Base-by-base conservation (phyloP, 139 green algal species). In the Micromonas pusilla region DNA sequence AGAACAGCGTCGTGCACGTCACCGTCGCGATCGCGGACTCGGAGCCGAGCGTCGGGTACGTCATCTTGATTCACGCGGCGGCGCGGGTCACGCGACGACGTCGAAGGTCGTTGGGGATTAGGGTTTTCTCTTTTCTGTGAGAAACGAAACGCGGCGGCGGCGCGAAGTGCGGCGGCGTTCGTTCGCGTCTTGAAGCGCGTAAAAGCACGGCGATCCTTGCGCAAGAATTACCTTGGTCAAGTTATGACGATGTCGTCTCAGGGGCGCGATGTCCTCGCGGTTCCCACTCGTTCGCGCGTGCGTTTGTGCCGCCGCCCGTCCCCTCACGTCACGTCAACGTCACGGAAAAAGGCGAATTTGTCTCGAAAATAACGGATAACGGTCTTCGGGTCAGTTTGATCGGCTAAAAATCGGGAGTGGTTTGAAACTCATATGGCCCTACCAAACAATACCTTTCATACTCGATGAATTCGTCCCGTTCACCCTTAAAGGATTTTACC, bases 221-320 rank as follows among this genome's bases (percentile, higher is more conserved):
- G 60, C 60, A 67, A 67, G 60, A 34, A 67, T 67, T 67, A 67
- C 60, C 60, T 67, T n/a, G 60, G 32, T 67, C 60, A 67, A 67
- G 60, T 67, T 67, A 23, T n/a, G 20, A 67, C 60, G 60, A 67
- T 67, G 13, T 19, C 32, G 13, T n/a, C 32, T n/a, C 13, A 4
- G 32, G 20, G 16, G 52, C 52, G 52, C 52, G 52, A 20, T 62
- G 16, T 16, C 52, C 16, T n/a, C n/a, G n/a, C n/a, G 16, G 52
- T 20, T 16, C 20, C 52, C 52, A 62, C 52, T 62, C 52, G 52
- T 62, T 62, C 52, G 52, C 52, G 16, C 52, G 52, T n/a, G 52
- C 16, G 52, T 62, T 16, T 62, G 16, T 16, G 20, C 52, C 52
- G 52, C 19, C 52, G 52, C n/a, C n/a, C n/a, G n/a, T n/a, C n/a